phyloP scores from a whole-genome alignment of 768 basidiomycete species.

The Mycena rosella region DNA sequence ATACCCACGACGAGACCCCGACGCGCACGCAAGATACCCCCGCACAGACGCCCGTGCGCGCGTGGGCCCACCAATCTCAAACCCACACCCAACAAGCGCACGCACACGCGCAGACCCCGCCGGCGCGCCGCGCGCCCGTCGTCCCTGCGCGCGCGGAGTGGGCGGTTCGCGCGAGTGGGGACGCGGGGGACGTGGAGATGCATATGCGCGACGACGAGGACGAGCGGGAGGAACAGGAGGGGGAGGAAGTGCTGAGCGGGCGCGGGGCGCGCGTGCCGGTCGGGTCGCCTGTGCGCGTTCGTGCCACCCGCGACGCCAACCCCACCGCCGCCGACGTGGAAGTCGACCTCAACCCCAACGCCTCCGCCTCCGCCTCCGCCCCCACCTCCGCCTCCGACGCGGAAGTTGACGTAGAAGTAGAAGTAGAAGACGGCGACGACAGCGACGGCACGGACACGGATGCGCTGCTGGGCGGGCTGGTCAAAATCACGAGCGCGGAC shows the following conservation, averaged over 20 bases:
- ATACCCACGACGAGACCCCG: too few species aligned
- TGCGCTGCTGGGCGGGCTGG: slow-evolving; percentile 69
- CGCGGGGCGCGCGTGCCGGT: background rate
- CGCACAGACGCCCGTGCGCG: too few species aligned
- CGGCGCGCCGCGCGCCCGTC: slow-evolving; percentile 17
- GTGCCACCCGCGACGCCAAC: too few species aligned
- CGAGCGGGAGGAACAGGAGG: background rate
- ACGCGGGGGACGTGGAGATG: background rate
- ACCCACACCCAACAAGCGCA: background rate
- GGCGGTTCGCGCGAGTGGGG: too few species aligned
- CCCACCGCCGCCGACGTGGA: too few species aligned
- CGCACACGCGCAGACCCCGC: slow-evolving; percentile 17
- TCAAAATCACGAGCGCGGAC: slow-evolving; percentile 88
- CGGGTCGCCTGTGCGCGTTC: too few species aligned
- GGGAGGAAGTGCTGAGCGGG: background rate
- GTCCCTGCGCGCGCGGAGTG: slow-evolving; percentile 15
- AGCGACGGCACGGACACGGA: slow-evolving; percentile 49
- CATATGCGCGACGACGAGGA: background rate
- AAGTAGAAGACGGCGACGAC: background rate
- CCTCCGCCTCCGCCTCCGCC: background rate
- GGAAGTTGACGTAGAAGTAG: slow-evolving; percentile 25
- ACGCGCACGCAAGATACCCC: too few species aligned
- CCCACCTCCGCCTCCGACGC: background rate
- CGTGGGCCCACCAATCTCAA: too few species aligned
- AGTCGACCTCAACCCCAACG: too few species aligned